Percentiles rank a stretch among this genome's conserved stretches.
phyloP scores from a whole-genome alignment of 1,284 basidiomycete species.

The Anthracocystis setariae region DNA sequence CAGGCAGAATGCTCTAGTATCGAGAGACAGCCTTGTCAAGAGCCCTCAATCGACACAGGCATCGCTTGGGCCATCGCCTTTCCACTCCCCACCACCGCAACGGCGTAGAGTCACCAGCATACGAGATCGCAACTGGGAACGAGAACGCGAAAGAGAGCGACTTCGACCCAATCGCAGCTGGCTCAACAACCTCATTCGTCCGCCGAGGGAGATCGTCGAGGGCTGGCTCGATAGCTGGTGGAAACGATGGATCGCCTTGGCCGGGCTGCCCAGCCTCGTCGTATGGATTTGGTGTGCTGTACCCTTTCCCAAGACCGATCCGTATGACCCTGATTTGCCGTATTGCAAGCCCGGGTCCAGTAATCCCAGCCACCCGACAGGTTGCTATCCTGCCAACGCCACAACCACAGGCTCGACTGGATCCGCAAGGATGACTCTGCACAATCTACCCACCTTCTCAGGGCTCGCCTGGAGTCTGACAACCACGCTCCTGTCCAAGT shows the following conservation, averaged over 20 bases:
- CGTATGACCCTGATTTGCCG: conserved; percentile 60
- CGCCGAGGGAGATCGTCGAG: conserved; percentile 69
- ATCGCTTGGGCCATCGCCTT: conserved; percentile 31
- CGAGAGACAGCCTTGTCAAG: conserved; percentile 3
- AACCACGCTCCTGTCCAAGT: conserved; percentile 13
- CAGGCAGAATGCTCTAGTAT: background rate
- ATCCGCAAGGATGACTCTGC: background rate
- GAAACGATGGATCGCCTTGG: conserved; percentile 71
- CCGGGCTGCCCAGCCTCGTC: conserved; percentile 70
- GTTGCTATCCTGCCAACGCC: conserved; percentile 41
- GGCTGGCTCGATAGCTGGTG: conserved; percentile 70
- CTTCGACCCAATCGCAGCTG: conserved; percentile 40
- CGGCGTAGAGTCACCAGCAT: conserved; percentile 44
- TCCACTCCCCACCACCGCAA: conserved; percentile 28
- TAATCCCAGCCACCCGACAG: conserved; percentile 47
- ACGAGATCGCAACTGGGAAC: conserved; percentile 39
- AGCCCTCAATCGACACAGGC: conserved; percentile 7
- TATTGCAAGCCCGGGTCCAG: conserved; percentile 52
- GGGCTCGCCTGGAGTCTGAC: conserved; percentile 22
- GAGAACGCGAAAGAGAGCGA: conserved; percentile 37
- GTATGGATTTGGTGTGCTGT: conserved; percentile 73
- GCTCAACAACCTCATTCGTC: conserved; percentile 66
- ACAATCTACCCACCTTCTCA: conserved; percentile 18
- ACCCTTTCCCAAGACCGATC: conserved; percentile 72
- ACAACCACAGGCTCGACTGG: conserved; percentile 1